Base-by-base conservation (phyloP, 2,329 filamentous ascomycete genomes). In the Anthostomella pinea region DNA sequence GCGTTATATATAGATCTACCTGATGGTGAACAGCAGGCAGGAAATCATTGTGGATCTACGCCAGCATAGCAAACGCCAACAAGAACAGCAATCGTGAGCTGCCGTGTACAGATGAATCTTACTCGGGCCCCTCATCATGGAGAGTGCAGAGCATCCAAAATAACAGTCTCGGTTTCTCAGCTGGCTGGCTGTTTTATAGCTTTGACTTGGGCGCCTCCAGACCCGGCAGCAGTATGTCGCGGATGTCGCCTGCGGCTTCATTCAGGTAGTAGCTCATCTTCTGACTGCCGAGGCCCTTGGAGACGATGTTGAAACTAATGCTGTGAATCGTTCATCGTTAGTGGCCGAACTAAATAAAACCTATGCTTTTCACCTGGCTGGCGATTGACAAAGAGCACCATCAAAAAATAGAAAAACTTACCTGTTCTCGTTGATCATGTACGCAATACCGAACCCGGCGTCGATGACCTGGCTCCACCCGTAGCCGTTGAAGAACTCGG, bases 351-450 rank as follows among this genome's bases (percentile, higher is more conserved):
- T 27, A 3, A 25, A 10, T 16, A n/a, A 20, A 15, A 3, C 28
- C 16, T 23, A 15, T 25, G 13, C 7, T n/a, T n/a, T n/a, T n/a
- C n/a, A n/a, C n/a, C n/a, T n/a, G n/a, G n/a, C 5, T 19, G 19
- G 3, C n/a, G 4, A 10, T 3, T 33, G 17, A 17, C 19, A 32
- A 6, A 13, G 25, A 29, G 25, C 18, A 17, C n/a, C n/a, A 4
- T 22, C 19, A 16, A 38, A 16, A 3, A 19, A n/a, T n/a, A n/a
- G 9, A 25, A 22, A 20, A 27, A 57, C 71, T 64, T 60, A 87
- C 84, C 81, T 90, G 66, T 96, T 95, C 75, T 97, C 91, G 62
- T 98, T 98, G 64, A 98, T 97, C 93, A 98, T 98, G 64, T 98
- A 98, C 24, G 93, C 93, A 59, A 98, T 95, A 49, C 93, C 93